phyloP scores from a whole-genome alignment of 108 stramenopile species.

The Chaetoceros muelleri region DNA sequence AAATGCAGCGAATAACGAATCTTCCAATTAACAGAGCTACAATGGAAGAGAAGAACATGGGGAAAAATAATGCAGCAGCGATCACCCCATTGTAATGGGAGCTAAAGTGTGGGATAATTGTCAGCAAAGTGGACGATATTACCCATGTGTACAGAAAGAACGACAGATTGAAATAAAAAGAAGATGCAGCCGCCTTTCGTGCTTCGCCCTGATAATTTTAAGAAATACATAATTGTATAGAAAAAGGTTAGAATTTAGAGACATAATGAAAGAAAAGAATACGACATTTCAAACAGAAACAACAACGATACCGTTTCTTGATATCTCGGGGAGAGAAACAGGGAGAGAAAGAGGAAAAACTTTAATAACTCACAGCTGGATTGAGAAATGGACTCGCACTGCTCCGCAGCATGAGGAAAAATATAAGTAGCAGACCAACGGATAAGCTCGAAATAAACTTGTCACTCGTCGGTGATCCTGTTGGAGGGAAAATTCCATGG shows the following conservation, averaged over 20 bases:
- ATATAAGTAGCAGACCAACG: not conserved
- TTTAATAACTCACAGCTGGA: not conserved
- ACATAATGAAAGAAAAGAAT: no score
- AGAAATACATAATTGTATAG: no score
- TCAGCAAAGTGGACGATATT: conserved; percentile 27
- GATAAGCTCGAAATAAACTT: conserved; percentile 7
- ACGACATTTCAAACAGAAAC: no score
- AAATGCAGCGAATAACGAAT: conserved; percentile 21
- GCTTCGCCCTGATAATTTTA: conserved; percentile 28
- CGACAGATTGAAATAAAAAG: conserved; percentile 29
- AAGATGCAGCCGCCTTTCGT: conserved; percentile 23
- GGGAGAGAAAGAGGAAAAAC: not conserved
- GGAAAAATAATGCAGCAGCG: conserved; percentile 37
- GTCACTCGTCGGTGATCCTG: not conserved
- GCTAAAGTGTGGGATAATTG: conserved; percentile 31
- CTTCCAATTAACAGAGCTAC: conserved; percentile 24
- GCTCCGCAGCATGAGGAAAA: conserved; percentile 3
- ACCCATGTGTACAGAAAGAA: conserved; percentile 33
- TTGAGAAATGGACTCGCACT: conserved; percentile 4
- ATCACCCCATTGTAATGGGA: conserved; percentile 38
- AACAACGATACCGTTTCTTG: no score
- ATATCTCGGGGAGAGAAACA: not conserved
- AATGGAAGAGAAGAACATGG: conserved; percentile 26
- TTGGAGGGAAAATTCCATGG: not conserved
- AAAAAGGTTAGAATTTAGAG: no score